These are phyloP conservation scores for Melampsora americana DNA, from an alignment of 1,284 basidiomycete genomes.

Conservation along the genomic window DNA sequence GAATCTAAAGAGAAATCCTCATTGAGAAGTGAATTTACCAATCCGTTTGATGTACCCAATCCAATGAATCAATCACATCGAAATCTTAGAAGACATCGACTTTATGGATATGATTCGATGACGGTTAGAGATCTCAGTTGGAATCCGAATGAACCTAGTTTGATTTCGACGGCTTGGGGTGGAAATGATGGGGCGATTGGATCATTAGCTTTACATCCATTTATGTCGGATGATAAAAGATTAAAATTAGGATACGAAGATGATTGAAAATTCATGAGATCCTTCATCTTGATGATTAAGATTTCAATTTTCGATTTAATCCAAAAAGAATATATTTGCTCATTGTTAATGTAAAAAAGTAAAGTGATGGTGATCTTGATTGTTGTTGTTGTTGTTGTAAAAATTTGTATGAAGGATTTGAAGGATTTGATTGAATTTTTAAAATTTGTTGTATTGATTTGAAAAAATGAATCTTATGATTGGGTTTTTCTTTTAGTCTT, in stretches of 20 bases:
- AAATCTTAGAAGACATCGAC: conserved; percentile 38
- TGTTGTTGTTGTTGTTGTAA: too few species aligned
- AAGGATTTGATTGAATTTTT: too few species aligned
- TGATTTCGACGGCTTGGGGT: conserved; percentile 90
- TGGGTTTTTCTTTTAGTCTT: too few species aligned
- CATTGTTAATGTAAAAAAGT: too few species aligned
- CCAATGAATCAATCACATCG: conserved; percentile 38
- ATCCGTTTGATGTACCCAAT: conserved; percentile 47
- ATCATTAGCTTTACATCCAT: conserved; percentile 47
- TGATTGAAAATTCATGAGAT: not conserved
- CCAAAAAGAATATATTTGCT: too few species aligned
- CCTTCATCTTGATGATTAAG: too few species aligned
- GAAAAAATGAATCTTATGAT: too few species aligned
- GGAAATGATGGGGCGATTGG: conserved; percentile 50
- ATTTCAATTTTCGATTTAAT: too few species aligned
- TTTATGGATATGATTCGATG: conserved; percentile 25
- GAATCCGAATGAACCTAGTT: conserved; percentile 79
- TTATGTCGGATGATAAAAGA: conserved; percentile 45
- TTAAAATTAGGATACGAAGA: not conserved
- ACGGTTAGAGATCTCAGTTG: conserved; percentile 85
- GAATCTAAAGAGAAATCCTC: conserved; percentile 50
- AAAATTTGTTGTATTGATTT: too few species aligned
- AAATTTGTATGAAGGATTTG: too few species aligned
- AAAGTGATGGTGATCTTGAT: too few species aligned
- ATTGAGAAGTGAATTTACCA: conserved; percentile 52